Evolutionary conservation across 495 filamentous ascomycete species (phyloP), one percentile per base, ranked within the genome.

Genomic region (Xylaria cubensis): DNA sequence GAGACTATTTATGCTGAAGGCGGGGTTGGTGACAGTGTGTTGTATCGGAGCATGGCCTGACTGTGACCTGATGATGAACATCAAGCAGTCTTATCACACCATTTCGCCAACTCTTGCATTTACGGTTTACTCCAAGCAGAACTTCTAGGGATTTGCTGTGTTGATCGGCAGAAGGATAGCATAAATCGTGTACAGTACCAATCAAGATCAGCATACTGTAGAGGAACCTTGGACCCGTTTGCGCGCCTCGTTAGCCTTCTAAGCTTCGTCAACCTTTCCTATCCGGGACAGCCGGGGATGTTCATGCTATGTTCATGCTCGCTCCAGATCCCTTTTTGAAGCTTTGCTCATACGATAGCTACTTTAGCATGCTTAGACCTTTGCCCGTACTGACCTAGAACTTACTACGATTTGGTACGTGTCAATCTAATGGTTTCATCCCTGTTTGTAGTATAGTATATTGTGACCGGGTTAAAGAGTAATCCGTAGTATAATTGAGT

Each of bases 61-160:
- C 39, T 42, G 66, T 69, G 36, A 59, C 53, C 24, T 65, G 17
- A 65, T 29, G 41, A 50, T 36, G 64, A 51, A 51, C 24, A 19
- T 39, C 58, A n/a, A 6, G 9, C 2, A 21, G 19, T 32, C 6
- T 29, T 29, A 55, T 41, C 32, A 44, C 34, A 56, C 65, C 65
- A 32, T 42, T 55, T 67, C 65, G 65, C 65, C 65, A 67, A 56
- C 65, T 67, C 65, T 44, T 67, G 65, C 65, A 55, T 42, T 24
- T 5, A 26, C 12, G 29, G 65, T 15, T 42, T 42, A 36, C 19
- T 67, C n/a, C n/a, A 42, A 26, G 48, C 36, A 56, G n/a, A 67
- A 55, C 12, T 15, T 36, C n/a, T 44, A 44, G 65, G 21, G 34
- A 44, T 55, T 39, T 7, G 32, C 64, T 26, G n/a, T 53, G 50